Evolutionary conservation across 352 stramenopile species (phyloP).

Genomic region (Pythium dissotocum): DNA sequence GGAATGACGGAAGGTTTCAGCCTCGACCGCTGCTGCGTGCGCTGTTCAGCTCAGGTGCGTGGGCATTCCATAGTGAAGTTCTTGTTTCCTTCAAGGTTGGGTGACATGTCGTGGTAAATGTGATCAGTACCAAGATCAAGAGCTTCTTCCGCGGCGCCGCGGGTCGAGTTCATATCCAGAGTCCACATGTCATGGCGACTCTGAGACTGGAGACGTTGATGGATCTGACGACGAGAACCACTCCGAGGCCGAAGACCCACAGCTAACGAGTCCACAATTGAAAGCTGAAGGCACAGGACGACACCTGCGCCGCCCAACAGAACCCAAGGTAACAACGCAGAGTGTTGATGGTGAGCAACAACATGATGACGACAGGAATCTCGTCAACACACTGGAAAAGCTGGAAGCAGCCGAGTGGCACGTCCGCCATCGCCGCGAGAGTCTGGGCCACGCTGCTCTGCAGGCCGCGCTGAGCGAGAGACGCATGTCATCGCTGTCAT

Average conservation of each 20-base stretch:
- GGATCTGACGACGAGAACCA: background rate
- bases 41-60: slow-evolving; percentile 51
- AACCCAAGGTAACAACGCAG: background rate
- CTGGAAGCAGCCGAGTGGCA: slow-evolving; percentile 56
- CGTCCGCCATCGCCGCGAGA: slow-evolving; percentile 38
- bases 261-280: background rate
- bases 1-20: slow-evolving; percentile 39
- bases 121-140: slow-evolving; percentile 32
- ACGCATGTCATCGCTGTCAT: slow-evolving; percentile 1
- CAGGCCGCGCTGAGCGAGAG: slow-evolving; percentile 20
- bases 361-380: slow-evolving; percentile 11
- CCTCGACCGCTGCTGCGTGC: slow-evolving; percentile 49
- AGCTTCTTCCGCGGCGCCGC: slow-evolving; percentile 10
- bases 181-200: background rate
- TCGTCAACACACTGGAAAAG: slow-evolving; percentile 36
- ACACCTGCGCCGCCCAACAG: background rate
- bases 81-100: too few relatives aligned
- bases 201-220: background rate
- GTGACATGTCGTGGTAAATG: background rate
- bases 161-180: background rate
- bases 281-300: background rate
- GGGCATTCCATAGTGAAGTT: background rate
- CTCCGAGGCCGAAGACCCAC: background rate
- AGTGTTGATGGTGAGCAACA: background rate
- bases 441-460: slow-evolving; percentile 29